Base-by-base conservation (phyloP, 768 basidiomycete species). In the Leccinum barrowsii region DNA sequence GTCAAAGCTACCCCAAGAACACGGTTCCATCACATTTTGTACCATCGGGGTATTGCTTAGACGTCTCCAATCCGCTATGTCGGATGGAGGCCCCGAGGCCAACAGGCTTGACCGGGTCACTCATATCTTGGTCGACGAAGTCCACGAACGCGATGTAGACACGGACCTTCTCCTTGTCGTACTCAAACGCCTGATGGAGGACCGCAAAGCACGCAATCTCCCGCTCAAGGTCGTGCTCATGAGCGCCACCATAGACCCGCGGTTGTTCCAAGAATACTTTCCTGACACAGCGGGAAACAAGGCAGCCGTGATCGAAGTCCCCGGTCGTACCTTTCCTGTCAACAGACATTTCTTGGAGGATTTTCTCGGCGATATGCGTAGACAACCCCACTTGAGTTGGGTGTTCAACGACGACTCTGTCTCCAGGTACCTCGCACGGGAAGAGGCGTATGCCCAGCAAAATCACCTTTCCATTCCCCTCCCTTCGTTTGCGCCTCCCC, bases 211-310 rank as follows among this genome's bases (percentile, higher is more conserved):
- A 6, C 81, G 82, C 61, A 80, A 82, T 11, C 82, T 86, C 50
- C 86, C 90, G 3, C 74, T 98, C 72, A 94, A 94, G 72, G 79
- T 98, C 62, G 75, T 97, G 46, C 82, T 98, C 56, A 97, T 98
- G 94, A 95, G 92, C 67, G 95, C 95, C 8, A 98, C 95, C 47
- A 92, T 98, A 68, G 92, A 97, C 65, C 90, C 94, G 8, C 82
- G 82, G 0, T 80, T 96, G 24, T 98, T 97, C 82, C 87, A 90
- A 68, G 76, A 81, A 11, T 98, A 98, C 76, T 98, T 98, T 77
- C 75, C 78, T 7, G 83, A 89, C 66, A 76, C 81, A 17, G 60
- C 73, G 0, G 85, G 85, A 21, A 68, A 75, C 13, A 85, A 82
- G 2, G 89, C 92, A 0, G 78, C 81, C 19, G 83, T 91, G 15